Percentiles rank a stretch among this genome's conserved stretches.
phyloP scores from a whole-genome alignment of 768 basidiomycete genomes.

The Phlegmacium glaucopus region DNA sequence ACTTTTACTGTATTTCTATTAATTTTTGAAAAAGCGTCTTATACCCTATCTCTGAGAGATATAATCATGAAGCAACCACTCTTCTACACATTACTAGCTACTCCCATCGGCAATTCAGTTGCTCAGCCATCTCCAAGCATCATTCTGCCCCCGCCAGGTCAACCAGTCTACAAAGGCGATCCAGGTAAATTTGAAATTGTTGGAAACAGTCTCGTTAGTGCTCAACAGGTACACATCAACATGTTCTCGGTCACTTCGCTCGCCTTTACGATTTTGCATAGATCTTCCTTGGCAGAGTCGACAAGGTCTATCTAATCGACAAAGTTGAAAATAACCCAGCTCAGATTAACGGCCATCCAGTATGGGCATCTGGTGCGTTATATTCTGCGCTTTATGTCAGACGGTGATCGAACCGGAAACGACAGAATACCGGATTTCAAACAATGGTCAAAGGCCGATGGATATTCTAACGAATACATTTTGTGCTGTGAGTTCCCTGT shows the following conservation, averaged over 20 bases:
- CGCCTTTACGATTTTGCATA: slow-evolving; percentile 10
- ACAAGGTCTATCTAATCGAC: slow-evolving; percentile 61
- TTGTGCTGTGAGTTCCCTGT: slow-evolving; percentile 55
- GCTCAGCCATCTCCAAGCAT: neutral
- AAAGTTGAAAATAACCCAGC: slow-evolving; percentile 74
- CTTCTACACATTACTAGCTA: too few relatives aligned
- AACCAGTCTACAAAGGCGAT: slow-evolving; percentile 42
- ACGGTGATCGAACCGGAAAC: neutral
- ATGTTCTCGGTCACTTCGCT: neutral
- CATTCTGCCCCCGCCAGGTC: slow-evolving; percentile 31
- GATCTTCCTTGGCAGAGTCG: slow-evolving; percentile 44
- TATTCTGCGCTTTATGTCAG: neutral
- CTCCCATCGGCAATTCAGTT: slow-evolving; percentile 7
- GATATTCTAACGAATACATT: slow-evolving; percentile 76
- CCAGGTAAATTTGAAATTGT: slow-evolving; percentile 60
- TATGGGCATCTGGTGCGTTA: slow-evolving; percentile 59
- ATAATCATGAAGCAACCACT: too few relatives aligned
- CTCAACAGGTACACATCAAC: slow-evolving; percentile 55
- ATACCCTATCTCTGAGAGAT: too few relatives aligned
- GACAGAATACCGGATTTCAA: slow-evolving; percentile 50
- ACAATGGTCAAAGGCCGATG: slow-evolving; percentile 64
- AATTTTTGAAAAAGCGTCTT: slow-evolving; percentile 3
- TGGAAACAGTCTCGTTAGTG: slow-evolving; percentile 64
- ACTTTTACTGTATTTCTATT: neutral
- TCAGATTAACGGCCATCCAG: slow-evolving; percentile 61